phyloP scores from a whole-genome alignment of 2,329 filamentous ascomycete genomes.

The Akanthomyces uredinophilus region DNA sequence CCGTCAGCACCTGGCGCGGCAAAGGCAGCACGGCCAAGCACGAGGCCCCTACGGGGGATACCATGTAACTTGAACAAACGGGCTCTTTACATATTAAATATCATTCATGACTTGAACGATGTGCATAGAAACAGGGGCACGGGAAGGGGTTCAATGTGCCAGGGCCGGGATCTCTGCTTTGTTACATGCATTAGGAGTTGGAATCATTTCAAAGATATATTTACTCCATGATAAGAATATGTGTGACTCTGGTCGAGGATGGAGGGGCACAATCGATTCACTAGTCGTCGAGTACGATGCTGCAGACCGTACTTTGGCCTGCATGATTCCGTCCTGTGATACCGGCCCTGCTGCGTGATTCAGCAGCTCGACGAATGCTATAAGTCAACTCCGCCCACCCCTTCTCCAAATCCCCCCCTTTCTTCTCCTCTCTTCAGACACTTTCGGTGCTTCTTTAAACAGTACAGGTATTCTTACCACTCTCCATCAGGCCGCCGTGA shows the following conservation, averaged over 20 bases:
- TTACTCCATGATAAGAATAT: not conserved
- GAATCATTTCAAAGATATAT: not conserved
- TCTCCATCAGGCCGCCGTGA: no score
- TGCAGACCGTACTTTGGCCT: not conserved
- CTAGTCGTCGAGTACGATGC: not conserved
- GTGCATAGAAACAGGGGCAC: not conserved
- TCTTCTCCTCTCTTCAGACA: not conserved
- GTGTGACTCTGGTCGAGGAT: no score
- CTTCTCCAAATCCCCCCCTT: not conserved
- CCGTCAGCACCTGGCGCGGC: constrained; percentile 91
- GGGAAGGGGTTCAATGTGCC: not conserved
- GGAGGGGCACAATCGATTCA: not conserved
- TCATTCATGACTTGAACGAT: not conserved
- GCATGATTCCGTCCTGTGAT: not conserved
- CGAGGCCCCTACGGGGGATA: constrained; percentile 52
- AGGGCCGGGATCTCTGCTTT: not conserved
- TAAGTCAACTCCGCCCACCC: not conserved
- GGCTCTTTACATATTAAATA: not conserved
- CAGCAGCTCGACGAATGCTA: not conserved
- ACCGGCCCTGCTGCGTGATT: not conserved
- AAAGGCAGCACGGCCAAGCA: constrained; percentile 92
- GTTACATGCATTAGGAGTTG: constrained; percentile 8
- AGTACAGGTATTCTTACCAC: no score
- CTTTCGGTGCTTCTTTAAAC: not conserved
- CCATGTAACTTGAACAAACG: constrained; percentile 22